Conservation (phyloP, 2,329 filamentous ascomycete genomes). For the Botrytis paeoniae region DNA sequence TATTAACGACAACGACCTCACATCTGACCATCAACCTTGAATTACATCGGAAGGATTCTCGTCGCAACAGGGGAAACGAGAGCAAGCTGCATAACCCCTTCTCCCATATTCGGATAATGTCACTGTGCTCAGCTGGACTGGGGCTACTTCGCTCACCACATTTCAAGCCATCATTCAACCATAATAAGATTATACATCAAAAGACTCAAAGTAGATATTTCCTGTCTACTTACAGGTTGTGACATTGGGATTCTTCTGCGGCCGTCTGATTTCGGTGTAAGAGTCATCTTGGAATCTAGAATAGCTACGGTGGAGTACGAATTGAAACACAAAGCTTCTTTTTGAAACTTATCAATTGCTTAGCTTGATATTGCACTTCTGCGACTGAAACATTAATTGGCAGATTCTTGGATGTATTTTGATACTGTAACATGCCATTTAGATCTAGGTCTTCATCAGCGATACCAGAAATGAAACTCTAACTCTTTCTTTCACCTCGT, state of each 20-base stretch:
- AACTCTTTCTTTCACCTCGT: background rate
- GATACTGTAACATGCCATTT: background rate
- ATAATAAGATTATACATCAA: background rate
- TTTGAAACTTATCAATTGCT: background rate
- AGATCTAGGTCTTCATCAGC: background rate
- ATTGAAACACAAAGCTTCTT: conserved; percentile 5
- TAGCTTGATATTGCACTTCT: background rate
- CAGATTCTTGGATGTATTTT: background rate
- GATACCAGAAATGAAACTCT: background rate
- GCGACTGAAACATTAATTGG: background rate
- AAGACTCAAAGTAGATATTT: background rate
- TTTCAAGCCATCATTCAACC: background rate
- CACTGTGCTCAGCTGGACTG: conserved; percentile 1
- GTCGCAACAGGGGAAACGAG: background rate
- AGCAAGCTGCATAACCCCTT: background rate
- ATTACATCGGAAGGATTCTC: background rate
- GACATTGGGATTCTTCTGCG: background rate
- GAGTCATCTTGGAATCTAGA: conserved; percentile 1
- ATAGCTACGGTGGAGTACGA: background rate
- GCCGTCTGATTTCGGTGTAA: conserved; percentile 3
- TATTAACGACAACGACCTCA: background rate
- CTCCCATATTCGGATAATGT: background rate
- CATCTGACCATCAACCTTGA: background rate
- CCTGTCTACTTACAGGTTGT: background rate
- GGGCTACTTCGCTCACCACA: background rate